Evolutionary conservation across 805 yeast genomes (phyloP).

Genomic region (Hemisphaericaspora nanyangensis): DNA sequence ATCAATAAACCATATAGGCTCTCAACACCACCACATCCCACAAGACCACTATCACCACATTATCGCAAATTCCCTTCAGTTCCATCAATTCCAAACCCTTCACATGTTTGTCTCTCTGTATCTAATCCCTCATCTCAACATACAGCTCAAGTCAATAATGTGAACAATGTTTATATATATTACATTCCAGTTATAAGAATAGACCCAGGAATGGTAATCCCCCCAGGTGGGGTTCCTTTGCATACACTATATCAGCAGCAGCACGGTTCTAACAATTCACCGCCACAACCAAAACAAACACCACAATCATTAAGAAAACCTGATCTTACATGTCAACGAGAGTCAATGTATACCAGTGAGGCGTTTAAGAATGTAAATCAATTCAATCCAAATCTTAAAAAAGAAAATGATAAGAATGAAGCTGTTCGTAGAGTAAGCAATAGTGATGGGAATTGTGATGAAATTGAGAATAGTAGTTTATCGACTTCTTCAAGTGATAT

Average conservation of each 20-base stretch:
- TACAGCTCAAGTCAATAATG: background rate
- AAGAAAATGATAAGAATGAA: background rate
- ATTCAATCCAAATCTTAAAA: background rate
- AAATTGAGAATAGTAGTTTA: too few species aligned
- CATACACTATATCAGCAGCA: conserved; percentile 3
- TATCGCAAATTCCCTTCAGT: background rate
- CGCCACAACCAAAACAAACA: background rate
- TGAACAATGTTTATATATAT: too few species aligned
- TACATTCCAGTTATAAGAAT: conserved; percentile 13
- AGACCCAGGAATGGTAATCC: conserved; percentile 23
- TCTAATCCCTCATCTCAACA: background rate
- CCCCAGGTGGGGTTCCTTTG: conserved; percentile 26
- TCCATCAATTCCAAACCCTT: background rate
- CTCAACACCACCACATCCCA: background rate
- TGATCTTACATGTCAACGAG: too few species aligned
- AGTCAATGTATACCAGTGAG: background rate
- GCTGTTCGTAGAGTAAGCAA: background rate
- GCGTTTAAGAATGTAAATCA: too few species aligned
- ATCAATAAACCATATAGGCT: background rate
- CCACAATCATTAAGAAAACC: background rate
- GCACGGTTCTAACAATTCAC: background rate
- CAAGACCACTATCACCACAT: background rate
- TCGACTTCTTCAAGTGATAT: conserved; percentile 7
- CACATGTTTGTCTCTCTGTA: background rate
- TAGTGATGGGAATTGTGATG: too few species aligned